Evolutionary conservation across 106 monocot genomes (phyloP).

Genomic region (Acorus calamus): DNA sequence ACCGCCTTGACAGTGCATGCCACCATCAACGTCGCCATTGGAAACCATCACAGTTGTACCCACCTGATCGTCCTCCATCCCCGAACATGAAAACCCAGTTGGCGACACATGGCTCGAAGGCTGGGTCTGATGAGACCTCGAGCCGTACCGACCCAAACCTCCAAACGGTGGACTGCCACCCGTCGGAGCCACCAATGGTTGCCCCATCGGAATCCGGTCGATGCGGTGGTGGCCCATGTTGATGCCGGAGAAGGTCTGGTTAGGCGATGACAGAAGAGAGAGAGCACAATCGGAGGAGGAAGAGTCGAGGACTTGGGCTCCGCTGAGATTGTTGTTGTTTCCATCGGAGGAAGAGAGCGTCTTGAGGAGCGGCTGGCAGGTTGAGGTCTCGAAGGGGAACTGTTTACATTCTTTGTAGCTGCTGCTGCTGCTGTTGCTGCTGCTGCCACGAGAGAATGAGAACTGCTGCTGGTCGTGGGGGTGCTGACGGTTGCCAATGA

Average conservation of each 20-base stretch:
- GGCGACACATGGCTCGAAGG: conserved; percentile 26
- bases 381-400: conserved; percentile 30
- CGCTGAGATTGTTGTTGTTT: conserved; percentile 27
- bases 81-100: conserved; percentile 42
- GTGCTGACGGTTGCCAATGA: conserved; percentile 17
- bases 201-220: conserved; percentile 39
- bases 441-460: conserved; percentile 12
- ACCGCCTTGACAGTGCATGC: too few relatives aligned
- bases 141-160: conserved; percentile 10
- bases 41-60: neutral
- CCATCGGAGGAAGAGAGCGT: conserved; percentile 21
- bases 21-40: too few relatives aligned
- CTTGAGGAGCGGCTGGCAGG: conserved; percentile 23
- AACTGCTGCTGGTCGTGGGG: neutral
- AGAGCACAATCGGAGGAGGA: conserved; percentile 56
- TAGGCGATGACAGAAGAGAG: conserved; percentile 97
- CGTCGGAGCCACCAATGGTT: conserved; percentile 9
- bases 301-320: conserved; percentile 40
- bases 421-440: too few relatives aligned
- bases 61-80: conserved; percentile 21
- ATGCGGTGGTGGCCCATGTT: conserved; percentile 27
- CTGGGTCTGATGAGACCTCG: conserved; percentile 6
- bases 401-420: conserved; percentile 36
- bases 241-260: conserved; percentile 29
- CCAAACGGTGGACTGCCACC: too few relatives aligned